Evolutionary conservation across 2,329 filamentous ascomycete species (phyloP).

Genomic region (Colletotrichum lini): DNA sequence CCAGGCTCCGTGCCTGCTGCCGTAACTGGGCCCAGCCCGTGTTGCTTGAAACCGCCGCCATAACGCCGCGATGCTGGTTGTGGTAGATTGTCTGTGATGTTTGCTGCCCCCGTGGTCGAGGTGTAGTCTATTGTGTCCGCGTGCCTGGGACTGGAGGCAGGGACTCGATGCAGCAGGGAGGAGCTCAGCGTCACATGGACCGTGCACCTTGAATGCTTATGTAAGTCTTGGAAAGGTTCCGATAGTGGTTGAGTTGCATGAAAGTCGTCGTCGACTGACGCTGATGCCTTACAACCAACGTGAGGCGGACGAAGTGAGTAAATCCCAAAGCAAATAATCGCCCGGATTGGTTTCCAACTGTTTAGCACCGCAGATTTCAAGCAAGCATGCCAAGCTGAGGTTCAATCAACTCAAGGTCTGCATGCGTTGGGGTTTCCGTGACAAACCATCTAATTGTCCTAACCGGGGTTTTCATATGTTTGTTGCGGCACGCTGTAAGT

Average conservation of each 20-base stretch:
- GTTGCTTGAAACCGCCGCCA: slow-evolving; percentile 68
- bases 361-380: too few species aligned
- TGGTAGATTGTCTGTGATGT: slow-evolving; percentile 21
- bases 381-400: too few species aligned
- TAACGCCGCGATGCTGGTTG: slow-evolving; percentile 48
- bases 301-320: too few species aligned
- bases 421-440: background rate
- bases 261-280: background rate
- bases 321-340: background rate
- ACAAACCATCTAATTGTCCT: background rate
- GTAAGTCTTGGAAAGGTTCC: slow-evolving; percentile 8
- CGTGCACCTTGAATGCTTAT: slow-evolving; percentile 41
- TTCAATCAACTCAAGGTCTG: background rate
- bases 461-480: background rate
- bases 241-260: slow-evolving; percentile 1
- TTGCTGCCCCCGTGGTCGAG: slow-evolving; percentile 17
- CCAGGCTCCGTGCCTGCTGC: slow-evolving; percentile 89
- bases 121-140: slow-evolving; percentile 36
- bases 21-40: slow-evolving; percentile 93
- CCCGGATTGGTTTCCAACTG: too few species aligned
- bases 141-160: slow-evolving; percentile 37
- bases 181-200: slow-evolving; percentile 40
- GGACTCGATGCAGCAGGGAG: slow-evolving; percentile 38
- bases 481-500: background rate
- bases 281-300: background rate